Evolutionary conservation across 179 eudicot genomes (phyloP), one percentile per base, ranked within the genome.

Genomic region (Beta macrorhiza): DNA sequence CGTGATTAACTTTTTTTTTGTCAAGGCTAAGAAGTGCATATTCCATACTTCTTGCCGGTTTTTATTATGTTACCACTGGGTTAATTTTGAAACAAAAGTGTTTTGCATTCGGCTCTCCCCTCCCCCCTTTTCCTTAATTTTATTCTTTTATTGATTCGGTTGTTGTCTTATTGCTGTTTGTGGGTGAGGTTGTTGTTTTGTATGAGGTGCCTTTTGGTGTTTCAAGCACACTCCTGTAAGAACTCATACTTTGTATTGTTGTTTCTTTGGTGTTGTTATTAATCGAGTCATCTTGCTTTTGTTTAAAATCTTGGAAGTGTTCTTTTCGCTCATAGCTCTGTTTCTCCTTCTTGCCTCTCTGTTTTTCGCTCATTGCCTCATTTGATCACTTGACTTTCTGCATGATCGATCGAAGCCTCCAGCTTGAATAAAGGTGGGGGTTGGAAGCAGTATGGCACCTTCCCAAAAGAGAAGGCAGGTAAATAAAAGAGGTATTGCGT

Each of bases 21-120:
- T 55, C 67, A 47, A 73, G 87, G 83, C 85, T 77, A 52, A 59
- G 80, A 81, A 81, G 86, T 78, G 71, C 84, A 67, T 86, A 59
- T 86, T 74, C 84, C 37, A 67, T 80, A 52, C 81, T 80, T 82
- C 82, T 70, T 53, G 71, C 80, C 79, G 67, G 52, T 77, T 72
- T 80, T 77, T 79, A 68, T 76, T 71, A 68, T 69, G n/a, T 62
- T 82, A 52, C 47, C 55, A 42, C 22, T 64, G 37, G 80, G 65
- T 64, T 37, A 37, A 37, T 82, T 16, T 79, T 58, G 17, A 14
- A 32, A 71, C 84, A 71, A n/a, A 15, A 79, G 17, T 62, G 63
- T 53, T 79, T 79, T 74, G 75, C 72, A 67, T 83, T 0, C 1
- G 32, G 32, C 32, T 29, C 32, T 29, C 32, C 32, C 32, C 32